phyloP scores from a whole-genome alignment of 1,284 basidiomycete species.

The Cronartium quercuum region DNA sequence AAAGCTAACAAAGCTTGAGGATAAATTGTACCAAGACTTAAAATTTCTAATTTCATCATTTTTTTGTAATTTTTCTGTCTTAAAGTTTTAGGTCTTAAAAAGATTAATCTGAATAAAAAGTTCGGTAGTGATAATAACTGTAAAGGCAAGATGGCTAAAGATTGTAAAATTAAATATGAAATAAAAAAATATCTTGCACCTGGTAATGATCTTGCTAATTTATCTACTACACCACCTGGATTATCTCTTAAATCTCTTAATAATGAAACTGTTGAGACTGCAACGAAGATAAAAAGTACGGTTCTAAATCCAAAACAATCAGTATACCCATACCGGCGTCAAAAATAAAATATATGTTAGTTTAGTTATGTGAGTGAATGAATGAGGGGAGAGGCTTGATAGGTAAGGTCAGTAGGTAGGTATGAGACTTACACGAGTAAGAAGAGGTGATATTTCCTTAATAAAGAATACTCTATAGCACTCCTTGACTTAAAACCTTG shows the following conservation, averaged over 20 bases:
- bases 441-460: constrained; percentile 47
- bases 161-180: constrained; percentile 49
- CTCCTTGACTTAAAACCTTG: constrained; percentile 47
- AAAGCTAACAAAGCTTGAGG: constrained; percentile 49
- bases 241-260: constrained; percentile 47
- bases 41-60: constrained; percentile 42
- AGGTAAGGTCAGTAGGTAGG: background rate
- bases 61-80: constrained; percentile 47
- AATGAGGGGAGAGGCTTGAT: background rate
- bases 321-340: too few relatives aligned
- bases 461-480: constrained; percentile 47
- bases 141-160: constrained; percentile 47
- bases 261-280: constrained; percentile 49
- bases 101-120: constrained; percentile 43
- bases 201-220: constrained; percentile 47
- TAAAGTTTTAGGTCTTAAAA: constrained; percentile 42
- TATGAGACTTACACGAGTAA: constrained; percentile 30
- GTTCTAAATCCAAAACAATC: constrained; percentile 11
- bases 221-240: constrained; percentile 48
- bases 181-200: constrained; percentile 49
- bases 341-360: too few relatives aligned
- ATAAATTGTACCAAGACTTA: constrained; percentile 48
- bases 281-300: constrained; percentile 44
- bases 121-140: constrained; percentile 48
- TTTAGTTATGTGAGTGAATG: background rate